A percentile compares a stretch with the other conserved stretches of the same genome.
Conservation (phyloP, 2,329 filamentous ascomycete genomes). For the Epichloe typhina region DNA sequence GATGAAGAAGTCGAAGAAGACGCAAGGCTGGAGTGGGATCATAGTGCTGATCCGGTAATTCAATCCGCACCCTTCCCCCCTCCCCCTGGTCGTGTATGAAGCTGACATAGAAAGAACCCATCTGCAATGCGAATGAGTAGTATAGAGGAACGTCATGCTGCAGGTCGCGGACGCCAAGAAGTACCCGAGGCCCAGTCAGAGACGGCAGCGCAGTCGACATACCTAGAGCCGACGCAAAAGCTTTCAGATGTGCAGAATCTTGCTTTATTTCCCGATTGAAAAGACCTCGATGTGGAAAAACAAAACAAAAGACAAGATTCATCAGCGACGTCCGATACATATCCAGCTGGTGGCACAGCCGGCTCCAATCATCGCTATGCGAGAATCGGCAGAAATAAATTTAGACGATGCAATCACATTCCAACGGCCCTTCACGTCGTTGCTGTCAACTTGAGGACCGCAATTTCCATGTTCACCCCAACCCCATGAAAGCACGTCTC, state of each 20-base stretch:
- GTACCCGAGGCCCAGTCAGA: constrained; percentile 8
- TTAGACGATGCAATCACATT: constrained; percentile 51
- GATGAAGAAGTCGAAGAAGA: constrained; percentile 52
- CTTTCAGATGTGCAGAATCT: constrained; percentile 50
- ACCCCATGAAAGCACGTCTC: constrained; percentile 71
- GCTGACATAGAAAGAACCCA: constrained; percentile 27
- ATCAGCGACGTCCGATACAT: constrained; percentile 24
- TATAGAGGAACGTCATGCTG: constrained; percentile 15
- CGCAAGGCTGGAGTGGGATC: constrained; percentile 62
- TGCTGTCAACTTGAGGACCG: constrained; percentile 50
- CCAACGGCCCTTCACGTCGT: constrained; percentile 56
- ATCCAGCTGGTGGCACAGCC: constrained; percentile 88
- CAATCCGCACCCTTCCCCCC: background rate
- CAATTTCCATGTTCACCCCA: constrained; percentile 99
- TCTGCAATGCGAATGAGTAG: constrained; percentile 30
- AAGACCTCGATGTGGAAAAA: background rate
- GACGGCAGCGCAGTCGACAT: constrained; percentile 17
- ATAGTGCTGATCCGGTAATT: constrained; percentile 49
- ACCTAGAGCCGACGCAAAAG: constrained; percentile 58
- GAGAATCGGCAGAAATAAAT: constrained; percentile 35
- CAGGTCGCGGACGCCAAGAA: constrained; percentile 10
- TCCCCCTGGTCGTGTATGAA: constrained; percentile 2
- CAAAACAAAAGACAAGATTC: background rate
- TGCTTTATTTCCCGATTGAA: constrained; percentile 28
- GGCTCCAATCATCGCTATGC: constrained; percentile 55